These are phyloP conservation scores for Tolypocladium ovalisporum DNA, from an alignment of 2,329 filamentous ascomycete species.

Conservation along the genomic window DNA sequence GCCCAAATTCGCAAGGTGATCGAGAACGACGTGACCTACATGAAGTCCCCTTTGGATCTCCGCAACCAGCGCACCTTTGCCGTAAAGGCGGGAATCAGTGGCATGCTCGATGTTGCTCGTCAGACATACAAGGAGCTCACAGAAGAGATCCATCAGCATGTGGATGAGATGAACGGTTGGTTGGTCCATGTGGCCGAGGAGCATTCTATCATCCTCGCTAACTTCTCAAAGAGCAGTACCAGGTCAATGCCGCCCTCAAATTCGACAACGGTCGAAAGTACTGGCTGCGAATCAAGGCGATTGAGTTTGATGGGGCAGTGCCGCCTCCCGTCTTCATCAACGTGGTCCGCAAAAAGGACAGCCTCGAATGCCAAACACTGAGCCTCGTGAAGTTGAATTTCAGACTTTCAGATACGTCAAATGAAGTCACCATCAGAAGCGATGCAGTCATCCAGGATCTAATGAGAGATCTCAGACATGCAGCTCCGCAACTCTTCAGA, in stretches of 20 bases:
- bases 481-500: conserved; percentile 66
- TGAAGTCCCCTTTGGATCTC: conserved; percentile 69
- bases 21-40: conserved; percentile 71
- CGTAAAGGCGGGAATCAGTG: conserved; percentile 74
- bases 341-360: conserved; percentile 57
- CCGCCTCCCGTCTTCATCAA: conserved; percentile 71
- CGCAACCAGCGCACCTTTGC: conserved; percentile 87
- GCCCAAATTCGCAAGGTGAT: conserved; percentile 58
- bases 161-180: conserved; percentile 55
- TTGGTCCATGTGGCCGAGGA: background rate
- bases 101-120: conserved; percentile 77
- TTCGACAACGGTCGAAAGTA: conserved; percentile 73
- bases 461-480: conserved; percentile 57
- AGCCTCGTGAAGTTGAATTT: conserved; percentile 71
- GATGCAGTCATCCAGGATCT: conserved; percentile 65
- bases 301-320: conserved; percentile 47
- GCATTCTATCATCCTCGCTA: no score
- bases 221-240: conserved; percentile 35
- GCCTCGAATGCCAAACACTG: conserved; percentile 79
- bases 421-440: conserved; percentile 74
- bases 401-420: conserved; percentile 68
- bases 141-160: conserved; percentile 62
- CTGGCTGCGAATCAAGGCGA: conserved; percentile 56
- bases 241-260: conserved; percentile 54
- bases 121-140: conserved; percentile 85